Percentiles rank a stretch among this genome's conserved stretches.
Conservation (phyloP, 1,284 basidiomycete species). For the Austroboletus olivaceoglutinosus region DNA sequence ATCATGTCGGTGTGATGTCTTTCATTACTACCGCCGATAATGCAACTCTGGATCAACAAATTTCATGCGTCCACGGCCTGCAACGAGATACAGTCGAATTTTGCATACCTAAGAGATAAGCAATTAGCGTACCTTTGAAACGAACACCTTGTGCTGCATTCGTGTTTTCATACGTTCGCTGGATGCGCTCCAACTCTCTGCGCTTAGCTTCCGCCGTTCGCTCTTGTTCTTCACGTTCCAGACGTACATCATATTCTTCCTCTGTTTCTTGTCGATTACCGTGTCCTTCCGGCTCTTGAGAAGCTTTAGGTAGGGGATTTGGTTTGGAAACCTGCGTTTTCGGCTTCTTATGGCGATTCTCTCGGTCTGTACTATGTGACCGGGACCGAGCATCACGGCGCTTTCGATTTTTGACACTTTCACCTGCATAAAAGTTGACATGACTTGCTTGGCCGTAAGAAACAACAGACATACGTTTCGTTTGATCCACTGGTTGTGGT, state of each 20-base stretch:
- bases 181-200: constrained; percentile 51
- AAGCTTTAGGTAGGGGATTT: constrained; percentile 15
- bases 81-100: background rate
- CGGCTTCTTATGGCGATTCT: constrained; percentile 34
- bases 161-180: constrained; percentile 39
- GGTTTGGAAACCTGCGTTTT: constrained; percentile 16
- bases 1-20: background rate
- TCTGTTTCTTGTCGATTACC: constrained; percentile 41
- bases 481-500: constrained; percentile 18
- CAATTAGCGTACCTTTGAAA: constrained; percentile 53
- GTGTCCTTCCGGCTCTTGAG: constrained; percentile 5
- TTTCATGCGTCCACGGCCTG: constrained; percentile 66
- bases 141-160: constrained; percentile 46
- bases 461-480: constrained; percentile 14
- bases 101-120: background rate
- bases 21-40: constrained; percentile 26
- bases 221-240: constrained; percentile 70
- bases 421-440: constrained; percentile 7
- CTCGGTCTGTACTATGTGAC: constrained; percentile 29
- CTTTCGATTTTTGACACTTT: constrained; percentile 30
- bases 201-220: constrained; percentile 48
- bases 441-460: background rate
- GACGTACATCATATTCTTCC: constrained; percentile 67
- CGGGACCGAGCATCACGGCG: constrained; percentile 29
- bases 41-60: constrained; percentile 59